Conservation (phyloP, 2,329 filamentous ascomycete species). For the Teratosphaeria nubilosa region DNA sequence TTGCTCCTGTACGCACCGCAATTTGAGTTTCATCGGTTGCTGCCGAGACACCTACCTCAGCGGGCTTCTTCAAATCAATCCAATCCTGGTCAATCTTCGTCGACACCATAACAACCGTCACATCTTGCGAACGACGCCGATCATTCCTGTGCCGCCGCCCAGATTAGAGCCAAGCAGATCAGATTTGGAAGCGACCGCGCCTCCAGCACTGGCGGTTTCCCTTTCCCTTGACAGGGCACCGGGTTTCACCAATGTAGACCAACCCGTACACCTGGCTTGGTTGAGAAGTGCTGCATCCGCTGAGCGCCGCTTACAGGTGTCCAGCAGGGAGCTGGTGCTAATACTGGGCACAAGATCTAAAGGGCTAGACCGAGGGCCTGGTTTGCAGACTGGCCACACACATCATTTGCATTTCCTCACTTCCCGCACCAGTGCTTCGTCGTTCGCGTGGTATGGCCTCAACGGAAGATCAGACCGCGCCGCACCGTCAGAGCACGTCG, state of each 20-base stretch:
- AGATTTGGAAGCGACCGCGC: background rate
- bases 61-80: background rate
- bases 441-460: background rate
- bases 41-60: background rate
- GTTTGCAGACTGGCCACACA: background rate
- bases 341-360: background rate
- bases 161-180: background rate
- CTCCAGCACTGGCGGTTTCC: background rate
- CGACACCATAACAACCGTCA: background rate
- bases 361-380: background rate
- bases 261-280: background rate
- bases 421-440: background rate
- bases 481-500: background rate
- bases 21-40: background rate
- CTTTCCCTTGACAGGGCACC: background rate
- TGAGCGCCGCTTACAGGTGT: background rate
- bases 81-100: background rate
- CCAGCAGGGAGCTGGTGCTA: background rate
- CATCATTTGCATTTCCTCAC: background rate
- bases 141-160: background rate
- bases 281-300: background rate
- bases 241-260: background rate
- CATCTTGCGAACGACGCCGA: background rate
- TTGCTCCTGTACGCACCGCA: background rate
- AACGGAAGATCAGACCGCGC: background rate